Evolutionary conservation across 768 basidiomycete genomes (phyloP), one percentile per base, ranked within the genome.

Genomic region (Gymnopilus junonius): DNA sequence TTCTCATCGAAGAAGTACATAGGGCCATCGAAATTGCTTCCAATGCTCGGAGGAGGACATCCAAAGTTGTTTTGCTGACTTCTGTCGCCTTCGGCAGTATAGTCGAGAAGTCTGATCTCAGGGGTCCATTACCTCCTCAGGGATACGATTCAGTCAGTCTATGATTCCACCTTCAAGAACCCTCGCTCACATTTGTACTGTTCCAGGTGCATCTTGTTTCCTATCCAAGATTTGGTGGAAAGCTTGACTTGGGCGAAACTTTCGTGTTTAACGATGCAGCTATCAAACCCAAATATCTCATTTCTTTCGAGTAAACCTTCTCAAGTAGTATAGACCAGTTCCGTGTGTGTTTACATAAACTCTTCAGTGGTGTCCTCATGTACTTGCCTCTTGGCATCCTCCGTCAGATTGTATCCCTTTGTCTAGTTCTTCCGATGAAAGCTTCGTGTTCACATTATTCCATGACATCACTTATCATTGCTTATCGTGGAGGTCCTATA

Each of bases 211-310:
- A 60, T 31, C 39, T 68, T 8, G 62, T 65, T 15, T 48, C 32
- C 21, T 37, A 51, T 25, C 37, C 35, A 10, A 42, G 48, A n/a
- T 39, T 40, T 37, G 65, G 65, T 14, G 48, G 25, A 4, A 67
- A 59, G 50, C 25, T 61, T 48, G 60, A 70, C 35, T 46, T 21
- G 15, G 69, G 65, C 21, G 70, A 72, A 27, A 56, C 53, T 3
- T 35, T 70, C 20, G 68, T 70, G 14, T 72, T 46, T 46, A 40
- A 67, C 29, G 60, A 59, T 21, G 60, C 60, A 15, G 70, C 71
- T 12, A 51, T 72, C 17, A 63, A 59, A 17, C 71, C 71, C 8
- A 32, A 61, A 27, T 72, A 70, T 48, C 64, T 72, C 35, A 61
- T 72, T 20, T 45, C 55, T 15, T 67, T 68, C 34, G 68, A 68